A percentile compares a stretch with the other conserved stretches of the same genome.
These are phyloP conservation scores for Trichoderma arundinaceum DNA, from an alignment of 2,329 filamentous ascomycete species.

Conservation along the genomic window DNA sequence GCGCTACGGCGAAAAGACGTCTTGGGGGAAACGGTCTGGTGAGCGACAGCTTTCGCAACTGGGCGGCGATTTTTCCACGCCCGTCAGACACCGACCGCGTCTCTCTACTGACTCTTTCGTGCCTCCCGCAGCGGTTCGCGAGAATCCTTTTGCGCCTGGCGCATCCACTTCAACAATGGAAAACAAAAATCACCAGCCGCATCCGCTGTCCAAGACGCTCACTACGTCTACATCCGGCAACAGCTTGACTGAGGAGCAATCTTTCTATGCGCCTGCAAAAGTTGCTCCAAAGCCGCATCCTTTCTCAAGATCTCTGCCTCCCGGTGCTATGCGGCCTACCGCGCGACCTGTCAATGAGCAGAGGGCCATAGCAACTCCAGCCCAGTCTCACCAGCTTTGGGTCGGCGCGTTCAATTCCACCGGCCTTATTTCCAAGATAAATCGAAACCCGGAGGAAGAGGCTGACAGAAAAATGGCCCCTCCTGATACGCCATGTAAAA, in stretches of 20 bases:
- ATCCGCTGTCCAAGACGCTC: conserved; percentile 84
- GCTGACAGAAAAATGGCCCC: conserved; percentile 68
- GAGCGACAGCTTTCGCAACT: conserved; percentile 61
- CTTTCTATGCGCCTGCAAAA: conserved; percentile 42
- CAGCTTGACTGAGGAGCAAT: conserved; percentile 73
- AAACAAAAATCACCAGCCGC: conserved; percentile 61
- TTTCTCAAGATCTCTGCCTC: conserved; percentile 49
- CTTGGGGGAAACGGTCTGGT: conserved; percentile 64
- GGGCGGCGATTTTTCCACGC: conserved; percentile 60
- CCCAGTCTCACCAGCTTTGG: conserved; percentile 63
- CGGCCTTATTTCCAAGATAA: conserved; percentile 92
- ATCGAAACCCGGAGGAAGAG: conserved; percentile 77
- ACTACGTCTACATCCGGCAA: conserved; percentile 87
- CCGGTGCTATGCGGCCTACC: conserved; percentile 47
- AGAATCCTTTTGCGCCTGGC: conserved; percentile 67
- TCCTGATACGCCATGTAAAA: conserved; percentile 97
- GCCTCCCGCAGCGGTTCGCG: conserved; percentile 64
- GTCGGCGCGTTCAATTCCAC: conserved; percentile 92
- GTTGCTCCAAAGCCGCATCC: conserved; percentile 41
- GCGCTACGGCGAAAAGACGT: conserved; percentile 72
- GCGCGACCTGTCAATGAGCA: conserved; percentile 41
- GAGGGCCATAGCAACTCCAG: conserved; percentile 54
- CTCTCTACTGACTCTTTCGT: conserved; percentile 81
- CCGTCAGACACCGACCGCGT: conserved; percentile 69
- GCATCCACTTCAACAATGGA: conserved; percentile 60